phyloP scores from a whole-genome alignment of 78 protist genomes.

The Chrysochromulina parva region DNA sequence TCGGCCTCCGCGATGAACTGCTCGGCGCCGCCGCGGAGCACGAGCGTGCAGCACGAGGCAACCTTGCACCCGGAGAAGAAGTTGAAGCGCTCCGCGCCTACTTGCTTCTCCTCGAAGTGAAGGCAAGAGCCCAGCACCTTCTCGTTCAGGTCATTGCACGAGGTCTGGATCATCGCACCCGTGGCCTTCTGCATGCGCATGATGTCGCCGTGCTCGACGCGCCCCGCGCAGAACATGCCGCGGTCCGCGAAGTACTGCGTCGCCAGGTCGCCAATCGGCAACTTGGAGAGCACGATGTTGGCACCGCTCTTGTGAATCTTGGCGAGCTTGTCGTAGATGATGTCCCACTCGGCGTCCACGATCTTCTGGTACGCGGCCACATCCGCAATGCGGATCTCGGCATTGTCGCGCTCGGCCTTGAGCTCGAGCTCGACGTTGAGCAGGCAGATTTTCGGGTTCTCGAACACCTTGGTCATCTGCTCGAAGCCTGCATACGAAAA shows the following conservation, averaged over 20 bases:
- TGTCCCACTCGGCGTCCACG: slow-evolving; percentile 97
- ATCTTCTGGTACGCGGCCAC: slow-evolving; percentile 81
- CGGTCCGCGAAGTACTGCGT: slow-evolving; percentile 99
- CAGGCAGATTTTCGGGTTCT: slow-evolving; percentile 85
- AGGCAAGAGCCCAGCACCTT: slow-evolving; percentile 93
- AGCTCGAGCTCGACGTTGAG: slow-evolving; percentile 99
- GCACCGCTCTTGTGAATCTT: slow-evolving; percentile 92
- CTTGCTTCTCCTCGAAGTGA: slow-evolving; percentile 96
- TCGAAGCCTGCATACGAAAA: slow-evolving; percentile 99
- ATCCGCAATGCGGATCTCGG: slow-evolving; percentile 82
- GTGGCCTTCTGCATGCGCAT: slow-evolving; percentile 84
- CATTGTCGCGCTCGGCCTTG: slow-evolving; percentile 97
- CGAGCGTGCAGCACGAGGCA: slow-evolving; percentile 87
- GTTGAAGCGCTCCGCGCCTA: slow-evolving; percentile 93
- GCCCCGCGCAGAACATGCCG: slow-evolving; percentile 99
- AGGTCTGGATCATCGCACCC: slow-evolving; percentile 87
- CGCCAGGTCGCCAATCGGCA: slow-evolving; percentile 99
- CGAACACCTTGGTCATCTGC: slow-evolving; percentile 97
- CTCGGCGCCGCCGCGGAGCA: slow-evolving; percentile 99
- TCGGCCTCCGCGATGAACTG: slow-evolving; percentile 90
- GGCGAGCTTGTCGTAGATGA: slow-evolving; percentile 97
- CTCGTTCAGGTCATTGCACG: slow-evolving; percentile 76
- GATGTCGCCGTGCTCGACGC: slow-evolving; percentile 95
- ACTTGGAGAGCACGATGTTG: slow-evolving; percentile 92
- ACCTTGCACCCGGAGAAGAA: slow-evolving; percentile 89